Evolutionary conservation across 306 rosid genomes (phyloP).

Genomic region (Vicia faba): DNA sequence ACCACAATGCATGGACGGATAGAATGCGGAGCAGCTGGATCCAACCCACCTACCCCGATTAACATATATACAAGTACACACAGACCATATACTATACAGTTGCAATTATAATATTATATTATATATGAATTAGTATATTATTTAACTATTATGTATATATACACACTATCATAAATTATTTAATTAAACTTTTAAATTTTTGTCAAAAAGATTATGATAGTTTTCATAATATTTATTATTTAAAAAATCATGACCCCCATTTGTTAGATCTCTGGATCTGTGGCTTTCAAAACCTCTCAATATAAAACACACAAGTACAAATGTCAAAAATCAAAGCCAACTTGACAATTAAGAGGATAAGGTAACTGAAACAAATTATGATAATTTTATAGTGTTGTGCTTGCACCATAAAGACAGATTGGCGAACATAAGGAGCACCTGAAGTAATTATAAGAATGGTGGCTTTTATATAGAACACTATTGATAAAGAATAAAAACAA

Average conservation of each 20-base stretch:
- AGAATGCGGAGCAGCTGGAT: background rate
- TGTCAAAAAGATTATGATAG: background rate
- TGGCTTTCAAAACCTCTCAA: background rate
- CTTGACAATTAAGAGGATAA: conserved; percentile 8
- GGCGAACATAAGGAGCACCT: background rate
- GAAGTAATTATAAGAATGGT: conserved; percentile 9
- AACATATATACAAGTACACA: background rate
- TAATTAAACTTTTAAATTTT: background rate
- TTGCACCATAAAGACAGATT: background rate
- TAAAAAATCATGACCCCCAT: background rate
- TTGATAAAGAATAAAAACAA: background rate
- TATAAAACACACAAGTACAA: background rate
- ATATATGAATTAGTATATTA: background rate
- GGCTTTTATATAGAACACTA: background rate
- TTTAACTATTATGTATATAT: background rate
- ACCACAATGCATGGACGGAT: background rate
- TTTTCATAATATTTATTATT: no score
- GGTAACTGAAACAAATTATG: conserved; percentile 1
- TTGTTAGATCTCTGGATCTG: background rate
- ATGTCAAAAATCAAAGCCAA: conserved; percentile 19
- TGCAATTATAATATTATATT: no score
- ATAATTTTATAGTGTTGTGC: background rate
- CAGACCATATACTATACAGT: background rate
- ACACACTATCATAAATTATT: background rate
- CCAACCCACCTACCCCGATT: background rate